phyloP scores from a whole-genome alignment of 306 rosid genomes.

The Glycine tomentella region DNA sequence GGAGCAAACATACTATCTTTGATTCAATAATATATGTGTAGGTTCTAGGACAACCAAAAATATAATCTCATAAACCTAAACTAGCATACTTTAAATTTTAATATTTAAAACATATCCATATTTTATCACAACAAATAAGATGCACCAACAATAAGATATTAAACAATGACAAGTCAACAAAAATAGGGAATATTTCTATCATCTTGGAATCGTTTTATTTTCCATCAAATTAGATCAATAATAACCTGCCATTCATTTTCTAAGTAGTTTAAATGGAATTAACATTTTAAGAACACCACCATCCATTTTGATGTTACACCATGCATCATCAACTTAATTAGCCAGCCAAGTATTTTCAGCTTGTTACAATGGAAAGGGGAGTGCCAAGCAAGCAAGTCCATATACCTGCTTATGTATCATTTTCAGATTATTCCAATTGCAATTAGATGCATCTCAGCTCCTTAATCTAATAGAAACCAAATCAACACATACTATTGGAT shows the following conservation, averaged over 20 bases:
- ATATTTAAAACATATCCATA: not conserved
- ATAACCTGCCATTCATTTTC: constrained; percentile 65
- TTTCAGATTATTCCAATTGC: not conserved
- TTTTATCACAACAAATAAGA: not conserved
- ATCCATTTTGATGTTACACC: not conserved
- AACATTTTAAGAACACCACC: not conserved
- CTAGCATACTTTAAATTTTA: not conserved
- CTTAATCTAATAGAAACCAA: not conserved
- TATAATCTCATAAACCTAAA: not conserved
- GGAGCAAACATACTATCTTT: not conserved
- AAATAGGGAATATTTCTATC: constrained; percentile 12
- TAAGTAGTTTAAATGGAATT: not conserved
- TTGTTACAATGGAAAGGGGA: not conserved
- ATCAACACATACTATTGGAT: not conserved
- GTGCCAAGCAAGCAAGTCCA: not conserved
- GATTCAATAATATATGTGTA: not conserved
- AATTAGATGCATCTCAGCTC: not conserved
- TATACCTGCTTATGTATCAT: not conserved
- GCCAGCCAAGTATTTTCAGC: not conserved
- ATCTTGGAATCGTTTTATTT: constrained; percentile 34
- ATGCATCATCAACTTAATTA: not conserved
- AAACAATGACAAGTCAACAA: constrained; percentile 16
- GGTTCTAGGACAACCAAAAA: not conserved
- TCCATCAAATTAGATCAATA: constrained; percentile 43
- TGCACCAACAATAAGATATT: not conserved